Percentiles rank a stretch among this genome's conserved stretches.
These are phyloP conservation scores for Themeda triandra DNA, from an alignment of 176 grass and related monocot genomes.

Conservation along the genomic window DNA sequence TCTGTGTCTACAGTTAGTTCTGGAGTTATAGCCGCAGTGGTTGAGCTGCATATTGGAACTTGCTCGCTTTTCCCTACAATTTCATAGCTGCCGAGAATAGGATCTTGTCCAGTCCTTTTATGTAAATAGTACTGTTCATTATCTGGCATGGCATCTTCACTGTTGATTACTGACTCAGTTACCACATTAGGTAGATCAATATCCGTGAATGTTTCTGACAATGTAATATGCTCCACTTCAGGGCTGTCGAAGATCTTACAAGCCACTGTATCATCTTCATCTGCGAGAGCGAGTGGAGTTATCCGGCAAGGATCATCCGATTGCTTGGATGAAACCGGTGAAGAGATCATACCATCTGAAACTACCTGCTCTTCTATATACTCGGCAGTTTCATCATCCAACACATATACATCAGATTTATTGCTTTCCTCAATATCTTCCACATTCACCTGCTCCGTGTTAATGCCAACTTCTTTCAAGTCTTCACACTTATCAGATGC, in stretches of 20 bases:
- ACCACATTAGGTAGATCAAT: constrained; percentile 3
- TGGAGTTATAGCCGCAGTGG: background rate
- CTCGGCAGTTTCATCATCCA: constrained; percentile 28
- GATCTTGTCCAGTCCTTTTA: constrained; percentile 15
- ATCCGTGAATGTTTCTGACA: constrained; percentile 6
- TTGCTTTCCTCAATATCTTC: constrained; percentile 28
- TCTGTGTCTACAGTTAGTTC: background rate
- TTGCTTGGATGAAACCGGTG: constrained; percentile 33
- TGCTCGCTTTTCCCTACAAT: background rate
- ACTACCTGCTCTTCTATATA: constrained; percentile 31
- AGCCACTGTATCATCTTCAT: background rate
- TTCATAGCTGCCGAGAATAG: constrained; percentile 1
- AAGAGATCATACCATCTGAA: constrained; percentile 38
- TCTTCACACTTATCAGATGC: constrained; percentile 31
- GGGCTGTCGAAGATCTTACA: background rate
- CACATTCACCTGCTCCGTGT: background rate
- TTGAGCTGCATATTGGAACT: constrained; percentile 1
- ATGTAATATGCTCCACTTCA: constrained; percentile 23
- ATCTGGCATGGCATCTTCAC: constrained; percentile 14
- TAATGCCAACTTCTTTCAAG: constrained; percentile 22
- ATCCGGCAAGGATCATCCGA: constrained; percentile 30
- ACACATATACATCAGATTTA: constrained; percentile 25
- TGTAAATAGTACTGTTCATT: constrained; percentile 13
- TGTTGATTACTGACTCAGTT: constrained; percentile 1
- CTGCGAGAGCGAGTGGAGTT: constrained; percentile 17